Conservation (phyloP, 345 rosid genomes). For the Eucalyptus erythrocorys region DNA sequence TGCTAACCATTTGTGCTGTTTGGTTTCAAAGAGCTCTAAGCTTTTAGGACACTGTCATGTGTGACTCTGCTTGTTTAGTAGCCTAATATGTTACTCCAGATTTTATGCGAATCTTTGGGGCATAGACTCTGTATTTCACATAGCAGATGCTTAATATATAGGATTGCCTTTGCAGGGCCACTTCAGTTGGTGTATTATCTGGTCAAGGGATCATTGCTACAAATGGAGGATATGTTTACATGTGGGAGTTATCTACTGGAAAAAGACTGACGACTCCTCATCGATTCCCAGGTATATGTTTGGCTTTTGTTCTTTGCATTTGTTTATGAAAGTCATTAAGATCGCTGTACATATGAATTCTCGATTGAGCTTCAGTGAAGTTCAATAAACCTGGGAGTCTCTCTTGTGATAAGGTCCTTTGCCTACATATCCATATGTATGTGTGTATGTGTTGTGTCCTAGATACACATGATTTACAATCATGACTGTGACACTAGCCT, state of each 20-base stretch:
- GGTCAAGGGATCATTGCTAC: constrained; percentile 76
- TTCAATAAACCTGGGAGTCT: not conserved
- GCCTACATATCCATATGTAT: not conserved
- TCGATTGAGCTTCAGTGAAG: not conserved
- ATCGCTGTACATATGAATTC: not conserved
- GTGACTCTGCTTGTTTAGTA: not conserved
- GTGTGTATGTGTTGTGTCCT: not conserved
- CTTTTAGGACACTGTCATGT: not conserved
- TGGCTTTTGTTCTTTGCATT: not conserved
- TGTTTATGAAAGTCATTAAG: not conserved
- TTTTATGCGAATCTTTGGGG: not conserved
- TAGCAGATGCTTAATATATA: not conserved
- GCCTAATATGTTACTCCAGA: not conserved
- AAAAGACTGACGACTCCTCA: constrained; percentile 45
- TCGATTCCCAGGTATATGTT: constrained; percentile 59
- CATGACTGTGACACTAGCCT: not conserved
- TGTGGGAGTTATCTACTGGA: constrained; percentile 73
- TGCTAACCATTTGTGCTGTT: not conserved
- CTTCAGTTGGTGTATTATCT: constrained; percentile 28
- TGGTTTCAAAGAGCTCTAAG: not conserved
- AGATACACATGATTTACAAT: not conserved
- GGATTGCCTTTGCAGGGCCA: constrained; percentile 36
- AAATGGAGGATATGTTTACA: constrained; percentile 48
- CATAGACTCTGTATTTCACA: not conserved
- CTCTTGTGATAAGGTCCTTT: not conserved